Evolutionary conservation across 2,329 filamentous ascomycete species (phyloP).

Genomic region (Xylariales sp.): DNA sequence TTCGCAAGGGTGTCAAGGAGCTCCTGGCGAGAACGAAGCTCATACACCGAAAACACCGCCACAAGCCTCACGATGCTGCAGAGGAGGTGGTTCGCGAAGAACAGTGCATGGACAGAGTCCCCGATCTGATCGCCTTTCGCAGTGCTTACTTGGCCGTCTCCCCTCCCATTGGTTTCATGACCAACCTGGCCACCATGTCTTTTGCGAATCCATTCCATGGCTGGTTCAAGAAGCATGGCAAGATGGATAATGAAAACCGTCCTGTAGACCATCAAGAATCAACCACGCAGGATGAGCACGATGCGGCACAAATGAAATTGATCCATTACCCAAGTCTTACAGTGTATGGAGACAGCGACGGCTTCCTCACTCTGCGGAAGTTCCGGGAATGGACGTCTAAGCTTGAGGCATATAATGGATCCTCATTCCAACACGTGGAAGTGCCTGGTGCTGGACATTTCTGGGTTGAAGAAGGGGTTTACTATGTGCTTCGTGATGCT

Average conservation of each 20-base stretch:
- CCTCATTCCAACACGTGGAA: slow-evolving; percentile 43
- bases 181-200: slow-evolving; percentile 59
- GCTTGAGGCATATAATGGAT: slow-evolving; percentile 38
- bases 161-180: slow-evolving; percentile 57
- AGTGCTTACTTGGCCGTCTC: slow-evolving; percentile 63
- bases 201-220: slow-evolving; percentile 29
- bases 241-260: slow-evolving; percentile 6
- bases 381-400: slow-evolving; percentile 61
- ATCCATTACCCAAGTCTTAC: slow-evolving; percentile 58
- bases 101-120: slow-evolving; percentile 21
- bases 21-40: slow-evolving; percentile 37
- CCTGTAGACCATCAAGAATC: neutral
- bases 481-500: slow-evolving; percentile 28
- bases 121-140: slow-evolving; percentile 30
- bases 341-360: slow-evolving; percentile 71
- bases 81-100: slow-evolving; percentile 13
- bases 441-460: slow-evolving; percentile 57
- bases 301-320: slow-evolving; percentile 49
- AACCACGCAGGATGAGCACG: slow-evolving; percentile 2
- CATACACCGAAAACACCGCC: slow-evolving; percentile 16
- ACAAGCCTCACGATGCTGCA: slow-evolving; percentile 8
- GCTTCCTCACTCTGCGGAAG: slow-evolving; percentile 64
- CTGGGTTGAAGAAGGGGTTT: slow-evolving; percentile 52
- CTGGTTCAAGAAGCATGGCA: slow-evolving; percentile 14
- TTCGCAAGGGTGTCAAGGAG: slow-evolving; percentile 43